Percentiles rank a stretch among this genome's conserved stretches.
Conservation (phyloP, 345 rosid genomes). For the Salix caprea region DNA sequence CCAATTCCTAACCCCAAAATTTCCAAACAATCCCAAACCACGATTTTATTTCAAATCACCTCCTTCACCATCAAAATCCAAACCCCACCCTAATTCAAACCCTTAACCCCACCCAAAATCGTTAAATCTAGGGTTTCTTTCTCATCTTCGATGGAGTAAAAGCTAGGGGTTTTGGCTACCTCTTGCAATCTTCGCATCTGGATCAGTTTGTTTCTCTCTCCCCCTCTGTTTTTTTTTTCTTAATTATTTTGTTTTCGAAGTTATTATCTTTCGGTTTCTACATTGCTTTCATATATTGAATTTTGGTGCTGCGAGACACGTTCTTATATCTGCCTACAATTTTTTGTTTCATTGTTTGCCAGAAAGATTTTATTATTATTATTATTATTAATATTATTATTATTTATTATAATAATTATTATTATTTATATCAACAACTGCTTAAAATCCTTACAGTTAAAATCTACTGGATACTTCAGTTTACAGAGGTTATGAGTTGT, state of each 20-base stretch:
- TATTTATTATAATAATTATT: too few species aligned
- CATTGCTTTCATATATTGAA: background rate
- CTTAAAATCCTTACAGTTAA: background rate
- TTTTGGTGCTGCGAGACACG: background rate
- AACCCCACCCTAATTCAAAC: background rate
- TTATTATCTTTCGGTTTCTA: background rate
- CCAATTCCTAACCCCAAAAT: background rate
- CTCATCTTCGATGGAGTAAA: background rate
- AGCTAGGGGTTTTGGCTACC: background rate
- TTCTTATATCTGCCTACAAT: background rate
- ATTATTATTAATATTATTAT: too few species aligned
- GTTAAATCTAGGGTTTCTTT: conserved; percentile 2
- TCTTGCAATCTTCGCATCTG: background rate
- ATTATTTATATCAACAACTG: background rate
- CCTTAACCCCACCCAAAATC: background rate
- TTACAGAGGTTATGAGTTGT: background rate
- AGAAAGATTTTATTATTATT: background rate
- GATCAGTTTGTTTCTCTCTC: conserved; percentile 5
- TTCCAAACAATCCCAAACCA: background rate
- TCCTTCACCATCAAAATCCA: background rate
- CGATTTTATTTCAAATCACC: background rate
- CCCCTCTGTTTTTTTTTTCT: background rate
- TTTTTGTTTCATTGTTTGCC: background rate
- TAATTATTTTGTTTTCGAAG: too few species aligned
- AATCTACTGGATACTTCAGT: background rate